Evolutionary conservation across 1,284 basidiomycete species (phyloP).

Genomic region (Austroboletus sp.): DNA sequence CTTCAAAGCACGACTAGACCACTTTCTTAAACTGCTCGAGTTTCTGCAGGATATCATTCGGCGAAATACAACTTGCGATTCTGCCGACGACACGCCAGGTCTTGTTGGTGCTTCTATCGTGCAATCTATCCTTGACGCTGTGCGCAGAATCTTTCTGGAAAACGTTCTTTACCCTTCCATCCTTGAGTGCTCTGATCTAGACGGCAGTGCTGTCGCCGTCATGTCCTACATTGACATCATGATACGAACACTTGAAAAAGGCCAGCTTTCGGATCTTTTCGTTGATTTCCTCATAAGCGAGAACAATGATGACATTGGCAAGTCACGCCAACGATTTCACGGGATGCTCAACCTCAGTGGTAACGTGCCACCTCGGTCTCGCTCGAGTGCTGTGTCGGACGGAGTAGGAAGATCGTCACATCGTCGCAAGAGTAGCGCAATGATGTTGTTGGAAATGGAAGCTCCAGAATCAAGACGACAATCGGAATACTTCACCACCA

Average conservation of each 20-base stretch:
- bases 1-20: conserved; percentile 75
- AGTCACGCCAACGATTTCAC: conserved; percentile 38
- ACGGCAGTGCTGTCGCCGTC: conserved; percentile 92
- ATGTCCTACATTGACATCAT: conserved; percentile 94
- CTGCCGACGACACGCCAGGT: conserved; percentile 45
- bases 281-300: conserved; percentile 77
- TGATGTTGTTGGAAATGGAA: conserved; percentile 78
- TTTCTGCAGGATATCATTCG: conserved; percentile 86
- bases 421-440: conserved; percentile 75
- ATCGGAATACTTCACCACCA: conserved; percentile 77
- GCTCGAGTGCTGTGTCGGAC: conserved; percentile 29
- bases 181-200: conserved; percentile 84
- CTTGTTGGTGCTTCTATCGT: conserved; percentile 73
- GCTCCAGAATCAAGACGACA: conserved; percentile 60
- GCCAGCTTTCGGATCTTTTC: conserved; percentile 63
- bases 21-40: conserved; percentile 84
- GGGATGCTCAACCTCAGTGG: conserved; percentile 44
- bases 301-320: conserved; percentile 62
- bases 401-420: conserved; percentile 41
- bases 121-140: conserved; percentile 73
- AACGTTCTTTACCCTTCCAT: conserved; percentile 92
- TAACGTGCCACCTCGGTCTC: conserved; percentile 33
- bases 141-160: conserved; percentile 83
- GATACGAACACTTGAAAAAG: conserved; percentile 68
- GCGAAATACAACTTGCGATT: conserved; percentile 47